Percentiles rank a stretch among this genome's conserved stretches.
phyloP scores from a whole-genome alignment of 345 rosid species.

The Cardamine occulta region DNA sequence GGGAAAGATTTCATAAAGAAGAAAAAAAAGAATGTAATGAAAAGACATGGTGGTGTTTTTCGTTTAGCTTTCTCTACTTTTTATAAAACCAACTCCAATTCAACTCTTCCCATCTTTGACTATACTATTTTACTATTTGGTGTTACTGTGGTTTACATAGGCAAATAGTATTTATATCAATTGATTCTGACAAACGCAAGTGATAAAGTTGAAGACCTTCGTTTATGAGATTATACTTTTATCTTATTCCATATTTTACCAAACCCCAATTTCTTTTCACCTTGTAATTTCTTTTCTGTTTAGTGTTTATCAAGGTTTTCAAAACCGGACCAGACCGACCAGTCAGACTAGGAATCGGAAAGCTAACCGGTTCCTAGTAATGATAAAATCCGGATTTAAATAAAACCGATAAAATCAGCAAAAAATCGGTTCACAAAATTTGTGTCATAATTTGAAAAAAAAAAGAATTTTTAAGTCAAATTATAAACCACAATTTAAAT shows the following conservation, averaged over 20 bases:
- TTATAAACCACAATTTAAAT: too few relatives aligned
- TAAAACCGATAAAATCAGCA: too few relatives aligned
- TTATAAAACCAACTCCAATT: conserved; percentile 32
- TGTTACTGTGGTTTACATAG: not conserved
- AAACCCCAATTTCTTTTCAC: conserved; percentile 7
- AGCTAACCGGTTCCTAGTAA: too few relatives aligned
- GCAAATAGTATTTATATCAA: not conserved
- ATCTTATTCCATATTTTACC: conserved; percentile 15
- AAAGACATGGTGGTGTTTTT: conserved; percentile 29
- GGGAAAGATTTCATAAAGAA: conserved; percentile 18
- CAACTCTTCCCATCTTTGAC: conserved; percentile 42
- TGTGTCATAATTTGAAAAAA: too few relatives aligned
- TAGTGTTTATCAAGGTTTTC: too few relatives aligned
- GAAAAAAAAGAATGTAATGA: conserved; percentile 30
- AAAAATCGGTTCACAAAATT: too few relatives aligned
- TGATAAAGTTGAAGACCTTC: conserved; percentile 16
- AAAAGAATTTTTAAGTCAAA: too few relatives aligned
- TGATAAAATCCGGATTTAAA: too few relatives aligned
- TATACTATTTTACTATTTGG: conserved; percentile 5
- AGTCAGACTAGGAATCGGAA: too few relatives aligned
- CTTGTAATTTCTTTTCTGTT: conserved; percentile 14
- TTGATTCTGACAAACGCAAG: not conserved
- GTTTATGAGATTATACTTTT: not conserved
- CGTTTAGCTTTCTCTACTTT: conserved; percentile 40
- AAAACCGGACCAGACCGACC: too few relatives aligned